A percentile compares a stretch with the other conserved stretches of the same genome.
Conservation (phyloP, 1,284 basidiomycete species). For the Ceratobasidium sp. region DNA sequence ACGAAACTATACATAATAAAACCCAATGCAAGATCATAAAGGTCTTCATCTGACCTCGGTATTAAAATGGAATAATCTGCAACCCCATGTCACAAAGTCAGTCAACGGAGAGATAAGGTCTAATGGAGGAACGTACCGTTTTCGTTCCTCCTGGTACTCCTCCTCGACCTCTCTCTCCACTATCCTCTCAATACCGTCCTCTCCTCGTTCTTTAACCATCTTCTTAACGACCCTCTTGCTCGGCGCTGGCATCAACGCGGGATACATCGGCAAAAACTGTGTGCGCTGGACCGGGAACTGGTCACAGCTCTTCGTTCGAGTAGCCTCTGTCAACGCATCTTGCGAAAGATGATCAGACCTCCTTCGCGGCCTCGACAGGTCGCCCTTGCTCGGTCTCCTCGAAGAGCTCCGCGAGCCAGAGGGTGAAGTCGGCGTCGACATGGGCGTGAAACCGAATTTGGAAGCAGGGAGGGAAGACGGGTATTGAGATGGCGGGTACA, state of each 20-base stretch:
- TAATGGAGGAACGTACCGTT: conserved; percentile 18
- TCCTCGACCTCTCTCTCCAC: conserved; percentile 36
- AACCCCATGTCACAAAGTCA: neutral
- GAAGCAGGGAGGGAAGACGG: conserved; percentile 33
- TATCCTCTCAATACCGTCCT: conserved; percentile 27
- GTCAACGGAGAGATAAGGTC: neutral
- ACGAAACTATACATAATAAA: conserved; percentile 22
- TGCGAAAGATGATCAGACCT: conserved; percentile 30
- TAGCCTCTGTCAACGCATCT: conserved; percentile 18
- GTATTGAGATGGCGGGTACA: conserved; percentile 23
- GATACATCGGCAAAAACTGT: conserved; percentile 36
- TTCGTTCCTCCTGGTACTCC: conserved; percentile 37
- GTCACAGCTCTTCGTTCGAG: conserved; percentile 27
- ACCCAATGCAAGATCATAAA: neutral
- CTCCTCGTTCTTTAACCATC: conserved; percentile 23
- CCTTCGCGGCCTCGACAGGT: conserved; percentile 13
- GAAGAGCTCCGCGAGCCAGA: conserved; percentile 6
- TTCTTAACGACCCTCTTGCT: conserved; percentile 26
- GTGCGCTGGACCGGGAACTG: conserved; percentile 14
- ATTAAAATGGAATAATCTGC: conserved; percentile 37
- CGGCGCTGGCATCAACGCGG: conserved; percentile 29
- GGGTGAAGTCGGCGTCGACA: conserved; percentile 24
- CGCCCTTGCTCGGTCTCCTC: conserved; percentile 15
- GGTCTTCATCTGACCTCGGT: conserved; percentile 4
- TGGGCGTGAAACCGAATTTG: conserved; percentile 31